Conservation (phyloP, 2,329 filamentous ascomycete genomes). For the Sarocladium kiliense region DNA sequence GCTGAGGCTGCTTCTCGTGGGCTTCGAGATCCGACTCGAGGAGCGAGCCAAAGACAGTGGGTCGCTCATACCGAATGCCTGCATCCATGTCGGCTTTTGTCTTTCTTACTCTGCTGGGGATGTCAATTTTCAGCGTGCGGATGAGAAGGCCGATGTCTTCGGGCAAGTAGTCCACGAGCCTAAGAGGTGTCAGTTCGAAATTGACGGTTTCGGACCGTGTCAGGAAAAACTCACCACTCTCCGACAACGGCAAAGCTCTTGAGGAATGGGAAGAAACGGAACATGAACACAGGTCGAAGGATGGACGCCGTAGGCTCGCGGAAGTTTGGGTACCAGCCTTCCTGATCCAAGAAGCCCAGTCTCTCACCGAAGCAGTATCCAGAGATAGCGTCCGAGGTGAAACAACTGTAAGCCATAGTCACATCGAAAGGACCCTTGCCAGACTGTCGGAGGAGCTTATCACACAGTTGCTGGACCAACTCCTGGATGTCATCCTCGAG, state of each 20-base stretch:
- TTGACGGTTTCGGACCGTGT: neutral
- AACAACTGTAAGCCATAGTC: slow-evolving; percentile 28
- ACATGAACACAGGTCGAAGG: slow-evolving; percentile 23
- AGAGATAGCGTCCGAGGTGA: slow-evolving; percentile 33
- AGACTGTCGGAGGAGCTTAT: slow-evolving; percentile 19
- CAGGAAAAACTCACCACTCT: neutral
- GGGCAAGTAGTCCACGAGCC: slow-evolving; percentile 12
- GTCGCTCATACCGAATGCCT: slow-evolving; percentile 8
- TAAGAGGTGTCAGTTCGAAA: neutral
- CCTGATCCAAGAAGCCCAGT: slow-evolving; percentile 26
- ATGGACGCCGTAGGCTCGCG: slow-evolving; percentile 23
- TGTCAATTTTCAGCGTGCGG: slow-evolving; percentile 14
- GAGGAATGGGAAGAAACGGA: slow-evolving; percentile 14
- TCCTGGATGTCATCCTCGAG: slow-evolving; percentile 24
- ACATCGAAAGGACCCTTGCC: slow-evolving; percentile 10
- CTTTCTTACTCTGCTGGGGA: slow-evolving; percentile 10
- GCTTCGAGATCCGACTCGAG: slow-evolving; percentile 27
- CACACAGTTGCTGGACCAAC: slow-evolving; percentile 20
- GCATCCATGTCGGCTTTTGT: slow-evolving; percentile 12
- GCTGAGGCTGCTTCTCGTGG: slow-evolving; percentile 26
- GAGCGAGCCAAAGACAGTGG: slow-evolving; percentile 14
- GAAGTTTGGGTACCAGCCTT: slow-evolving; percentile 31
- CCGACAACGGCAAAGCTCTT: slow-evolving; percentile 1
- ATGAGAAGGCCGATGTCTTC: slow-evolving; percentile 12
- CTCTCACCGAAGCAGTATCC: slow-evolving; percentile 31